A percentile compares a stretch with the other conserved stretches of the same genome.
phyloP scores from a whole-genome alignment of 2,329 filamentous ascomycete genomes.

The Sporothrix pseudoabietina region DNA sequence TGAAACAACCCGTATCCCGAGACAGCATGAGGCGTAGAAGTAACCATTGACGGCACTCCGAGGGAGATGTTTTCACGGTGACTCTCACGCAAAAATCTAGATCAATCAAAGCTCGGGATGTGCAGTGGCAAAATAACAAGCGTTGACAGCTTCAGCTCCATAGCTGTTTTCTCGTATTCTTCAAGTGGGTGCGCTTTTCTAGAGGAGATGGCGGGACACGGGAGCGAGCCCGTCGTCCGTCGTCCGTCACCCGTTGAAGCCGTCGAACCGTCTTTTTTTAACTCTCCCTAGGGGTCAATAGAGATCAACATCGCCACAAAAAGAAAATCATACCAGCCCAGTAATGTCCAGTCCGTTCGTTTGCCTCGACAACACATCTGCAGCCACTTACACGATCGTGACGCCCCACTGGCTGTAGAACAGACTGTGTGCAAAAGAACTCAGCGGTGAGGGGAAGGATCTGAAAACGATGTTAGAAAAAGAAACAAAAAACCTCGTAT shows the following conservation, averaged over 20 bases:
- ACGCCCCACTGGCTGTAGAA: background rate
- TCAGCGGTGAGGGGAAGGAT: background rate
- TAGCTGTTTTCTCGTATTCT: conserved; percentile 16
- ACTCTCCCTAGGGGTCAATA: no score
- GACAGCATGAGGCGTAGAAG: background rate
- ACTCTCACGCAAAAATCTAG: background rate
- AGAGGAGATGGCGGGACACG: background rate
- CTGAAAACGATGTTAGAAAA: background rate
- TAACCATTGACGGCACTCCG: conserved; percentile 11
- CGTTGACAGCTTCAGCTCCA: background rate
- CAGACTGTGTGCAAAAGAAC: background rate
- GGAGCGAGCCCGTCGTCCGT: conserved; percentile 1
- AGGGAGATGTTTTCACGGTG: background rate
- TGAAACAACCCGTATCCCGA: background rate
- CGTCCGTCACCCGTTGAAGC: background rate
- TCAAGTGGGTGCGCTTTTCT: background rate
- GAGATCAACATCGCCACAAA: background rate
- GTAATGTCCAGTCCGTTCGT: background rate
- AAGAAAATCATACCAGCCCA: conserved; percentile 1
- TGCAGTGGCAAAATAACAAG: background rate
- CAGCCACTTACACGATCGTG: background rate
- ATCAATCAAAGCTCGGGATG: background rate
- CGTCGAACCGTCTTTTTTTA: background rate
- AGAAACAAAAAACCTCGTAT: conserved; percentile 23
- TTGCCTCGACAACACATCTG: background rate